phyloP scores from a whole-genome alignment of 164 flowering plant genomes.

The Warburgia ugandensis region DNA sequence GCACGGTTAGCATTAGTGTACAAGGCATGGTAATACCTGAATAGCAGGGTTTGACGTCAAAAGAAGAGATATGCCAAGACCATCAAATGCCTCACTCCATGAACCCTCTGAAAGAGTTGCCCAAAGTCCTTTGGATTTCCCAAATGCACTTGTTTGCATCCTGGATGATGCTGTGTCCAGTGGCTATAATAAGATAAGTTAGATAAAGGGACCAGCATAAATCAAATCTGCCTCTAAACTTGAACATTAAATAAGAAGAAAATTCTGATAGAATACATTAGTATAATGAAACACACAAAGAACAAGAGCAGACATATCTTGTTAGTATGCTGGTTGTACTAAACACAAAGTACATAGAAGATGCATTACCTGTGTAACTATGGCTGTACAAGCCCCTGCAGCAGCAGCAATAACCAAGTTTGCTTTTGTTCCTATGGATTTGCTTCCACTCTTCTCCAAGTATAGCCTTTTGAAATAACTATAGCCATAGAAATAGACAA shows the following conservation, averaged over 20 bases:
- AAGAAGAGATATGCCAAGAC: conserved; percentile 82
- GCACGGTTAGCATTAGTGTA: too few species aligned
- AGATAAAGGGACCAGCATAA: too few species aligned
- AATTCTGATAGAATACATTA: too few species aligned
- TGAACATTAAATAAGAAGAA: too few species aligned
- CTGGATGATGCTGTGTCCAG: conserved; percentile 82
- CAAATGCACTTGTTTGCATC: conserved; percentile 92
- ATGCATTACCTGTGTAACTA: conserved; percentile 53
- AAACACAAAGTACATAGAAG: too few species aligned
- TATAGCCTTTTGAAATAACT: conserved; percentile 56
- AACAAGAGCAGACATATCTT: not conserved
- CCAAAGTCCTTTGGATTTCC: conserved; percentile 86
- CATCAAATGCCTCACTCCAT: conserved; percentile 78
- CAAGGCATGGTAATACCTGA: conserved; percentile 41
- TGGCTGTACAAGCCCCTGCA: conserved; percentile 60
- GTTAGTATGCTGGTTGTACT: too few species aligned
- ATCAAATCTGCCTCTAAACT: too few species aligned
- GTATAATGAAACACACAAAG: not conserved
- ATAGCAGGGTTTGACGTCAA: conserved; percentile 84
- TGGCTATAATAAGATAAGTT: conserved; percentile 78
- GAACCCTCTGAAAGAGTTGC: conserved; percentile 58
- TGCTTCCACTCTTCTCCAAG: conserved; percentile 30
- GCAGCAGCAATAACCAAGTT: conserved; percentile 67
- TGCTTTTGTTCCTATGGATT: conserved; percentile 57
- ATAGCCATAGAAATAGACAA: conserved; percentile 66